These are phyloP conservation scores for Saturnispora halmiae DNA, from an alignment of 805 yeast species.

Conservation along the genomic window DNA sequence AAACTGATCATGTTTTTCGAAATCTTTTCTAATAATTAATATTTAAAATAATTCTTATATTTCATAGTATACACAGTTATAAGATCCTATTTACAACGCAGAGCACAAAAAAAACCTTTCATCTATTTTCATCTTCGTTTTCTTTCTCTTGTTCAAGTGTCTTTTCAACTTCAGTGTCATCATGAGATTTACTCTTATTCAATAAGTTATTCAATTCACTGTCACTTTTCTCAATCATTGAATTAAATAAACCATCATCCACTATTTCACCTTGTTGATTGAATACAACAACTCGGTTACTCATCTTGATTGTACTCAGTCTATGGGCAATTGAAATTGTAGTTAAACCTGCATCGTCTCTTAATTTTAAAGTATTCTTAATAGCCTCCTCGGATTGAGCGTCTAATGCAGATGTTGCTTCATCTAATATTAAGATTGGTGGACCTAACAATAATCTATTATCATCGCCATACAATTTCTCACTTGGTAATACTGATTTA, in stretches of 20 bases:
- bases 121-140: conserved; percentile 4
- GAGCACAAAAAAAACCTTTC: not conserved
- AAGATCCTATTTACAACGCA: conserved; percentile 3
- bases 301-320: conserved; percentile 75
- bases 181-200: conserved; percentile 23
- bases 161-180: conserved; percentile 21
- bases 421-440: conserved; percentile 74
- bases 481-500: conserved; percentile 5
- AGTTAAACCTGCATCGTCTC: conserved; percentile 53
- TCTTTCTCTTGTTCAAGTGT: conserved; percentile 11
- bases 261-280: conserved; percentile 60
- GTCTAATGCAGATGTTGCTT: conserved; percentile 91
- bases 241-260: conserved; percentile 56
- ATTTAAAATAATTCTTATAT: too few species aligned
- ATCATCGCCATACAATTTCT: conserved; percentile 18
- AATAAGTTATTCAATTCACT: conserved; percentile 39
- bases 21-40: not conserved
- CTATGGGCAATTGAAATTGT: conserved; percentile 89
- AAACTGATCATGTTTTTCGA: conserved; percentile 8
- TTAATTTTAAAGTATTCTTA: conserved; percentile 53
- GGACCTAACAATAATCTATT: conserved; percentile 41
- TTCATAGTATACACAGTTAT: too few species aligned
- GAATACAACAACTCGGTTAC: conserved; percentile 73
- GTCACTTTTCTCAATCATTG: conserved; percentile 37
- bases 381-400: conserved; percentile 82